These are phyloP conservation scores for sorghum (Sorghum bicolor) DNA, from an alignment of 176 grass and related monocot species.

Conservation along the genomic window DNA sequence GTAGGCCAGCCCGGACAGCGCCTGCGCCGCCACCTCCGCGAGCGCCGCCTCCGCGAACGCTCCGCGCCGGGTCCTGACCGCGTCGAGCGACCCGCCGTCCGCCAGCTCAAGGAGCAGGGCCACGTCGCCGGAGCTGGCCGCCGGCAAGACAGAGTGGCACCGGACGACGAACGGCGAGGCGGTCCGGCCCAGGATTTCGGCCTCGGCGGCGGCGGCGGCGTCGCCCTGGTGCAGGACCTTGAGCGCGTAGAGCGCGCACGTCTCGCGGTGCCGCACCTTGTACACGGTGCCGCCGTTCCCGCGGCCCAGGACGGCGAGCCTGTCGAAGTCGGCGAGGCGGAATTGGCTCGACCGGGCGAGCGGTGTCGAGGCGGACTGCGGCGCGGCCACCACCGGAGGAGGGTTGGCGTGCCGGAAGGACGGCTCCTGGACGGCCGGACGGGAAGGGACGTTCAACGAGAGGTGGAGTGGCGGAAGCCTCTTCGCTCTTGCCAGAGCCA, in stretches of 20 bases:
- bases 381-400: background rate
- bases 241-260: slow-evolving; percentile 45
- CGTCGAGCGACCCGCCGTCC: slow-evolving; percentile 44
- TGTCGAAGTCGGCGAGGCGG: slow-evolving; percentile 49
- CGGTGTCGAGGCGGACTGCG: background rate
- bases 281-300: slow-evolving; percentile 58
- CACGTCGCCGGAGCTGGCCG: slow-evolving; percentile 12
- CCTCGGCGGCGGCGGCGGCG: slow-evolving; percentile 18
- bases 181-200: slow-evolving; percentile 20
- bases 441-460: slow-evolving; percentile 32
- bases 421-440: slow-evolving; percentile 2
- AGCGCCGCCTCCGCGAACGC: slow-evolving; percentile 50
- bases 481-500: slow-evolving; percentile 33
- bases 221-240: slow-evolving; percentile 38
- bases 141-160: slow-evolving; percentile 41
- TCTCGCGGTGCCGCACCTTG: slow-evolving; percentile 55
- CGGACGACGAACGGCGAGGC: slow-evolving; percentile 44
- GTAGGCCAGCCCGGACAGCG: slow-evolving; percentile 34
- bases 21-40: slow-evolving; percentile 46
- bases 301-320: slow-evolving; percentile 39
- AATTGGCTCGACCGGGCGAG: slow-evolving; percentile 5
- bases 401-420: background rate
- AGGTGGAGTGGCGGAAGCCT: slow-evolving; percentile 36
- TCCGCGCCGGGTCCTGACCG: background rate
- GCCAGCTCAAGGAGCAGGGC: slow-evolving; percentile 52